phyloP scores from a whole-genome alignment of 768 basidiomycete species.

The Lyophyllum atratum region DNA sequence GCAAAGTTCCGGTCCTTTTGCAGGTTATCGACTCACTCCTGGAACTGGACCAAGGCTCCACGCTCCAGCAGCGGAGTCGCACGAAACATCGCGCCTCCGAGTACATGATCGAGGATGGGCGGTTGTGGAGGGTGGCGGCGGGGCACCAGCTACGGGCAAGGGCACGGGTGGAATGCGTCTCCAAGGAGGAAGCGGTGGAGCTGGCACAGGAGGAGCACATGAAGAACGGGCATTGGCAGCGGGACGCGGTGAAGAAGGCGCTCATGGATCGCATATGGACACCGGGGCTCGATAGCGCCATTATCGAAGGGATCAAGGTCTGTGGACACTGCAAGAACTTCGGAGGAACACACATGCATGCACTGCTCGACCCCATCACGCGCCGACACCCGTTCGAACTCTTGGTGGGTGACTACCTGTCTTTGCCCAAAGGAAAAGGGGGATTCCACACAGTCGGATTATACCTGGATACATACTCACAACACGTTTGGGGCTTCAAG shows the following conservation, averaged over 20 bases:
- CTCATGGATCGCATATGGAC: conserved; percentile 27
- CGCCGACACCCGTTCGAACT: conserved; percentile 37
- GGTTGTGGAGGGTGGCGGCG: conserved; percentile 26
- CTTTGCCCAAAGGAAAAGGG: conserved; percentile 29
- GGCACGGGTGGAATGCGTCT: conserved; percentile 27
- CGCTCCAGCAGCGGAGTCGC: conserved; percentile 7
- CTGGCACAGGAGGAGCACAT: conserved; percentile 22
- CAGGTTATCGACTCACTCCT: conserved; percentile 3
- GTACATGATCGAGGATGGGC: conserved; percentile 27
- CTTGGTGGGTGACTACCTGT: conserved; percentile 27
- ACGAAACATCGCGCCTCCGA: conserved; percentile 24
- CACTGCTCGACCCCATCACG: conserved; percentile 37
- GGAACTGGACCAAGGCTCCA: conserved; percentile 17
- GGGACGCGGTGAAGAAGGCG: conserved; percentile 31
- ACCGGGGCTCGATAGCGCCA: conserved; percentile 27
- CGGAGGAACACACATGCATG: conserved; percentile 28
- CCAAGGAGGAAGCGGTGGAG: conserved; percentile 23
- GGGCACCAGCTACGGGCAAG: conserved; percentile 14
- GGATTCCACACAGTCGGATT: conserved; percentile 18
- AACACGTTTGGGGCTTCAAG: conserved; percentile 30
- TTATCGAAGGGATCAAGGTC: conserved; percentile 23
- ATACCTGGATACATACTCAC: conserved; percentile 13
- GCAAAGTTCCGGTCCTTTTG: not conserved
- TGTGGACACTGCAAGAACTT: conserved; percentile 33
- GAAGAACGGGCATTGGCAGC: conserved; percentile 31